Conservation (phyloP, 2,329 filamentous ascomycete genomes). For the Fusarium falciforme region DNA sequence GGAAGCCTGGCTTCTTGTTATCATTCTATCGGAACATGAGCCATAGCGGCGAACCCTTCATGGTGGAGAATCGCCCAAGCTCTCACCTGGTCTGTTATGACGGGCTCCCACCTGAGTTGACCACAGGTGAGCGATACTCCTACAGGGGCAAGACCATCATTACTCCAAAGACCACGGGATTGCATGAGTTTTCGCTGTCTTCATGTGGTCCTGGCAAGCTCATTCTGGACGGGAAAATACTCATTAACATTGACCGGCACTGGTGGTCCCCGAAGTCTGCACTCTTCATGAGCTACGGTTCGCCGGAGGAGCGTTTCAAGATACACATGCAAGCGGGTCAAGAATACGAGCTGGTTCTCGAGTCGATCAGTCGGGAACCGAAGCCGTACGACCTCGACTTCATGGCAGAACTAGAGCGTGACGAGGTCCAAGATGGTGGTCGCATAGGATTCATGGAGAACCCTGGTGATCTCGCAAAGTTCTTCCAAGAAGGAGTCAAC, state of each 20-base stretch:
- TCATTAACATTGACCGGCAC: constrained; percentile 25
- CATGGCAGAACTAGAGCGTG: constrained; percentile 21
- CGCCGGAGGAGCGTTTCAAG: constrained; percentile 14
- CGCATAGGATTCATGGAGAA: constrained; percentile 30
- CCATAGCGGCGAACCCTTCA: constrained; percentile 21
- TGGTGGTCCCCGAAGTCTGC: constrained; percentile 33
- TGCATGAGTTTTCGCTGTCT: constrained; percentile 24
- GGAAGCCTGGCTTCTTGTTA: constrained; percentile 10
- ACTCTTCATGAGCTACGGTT: constrained; percentile 33
- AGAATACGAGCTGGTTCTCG: constrained; percentile 15
- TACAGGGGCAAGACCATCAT: constrained; percentile 17
- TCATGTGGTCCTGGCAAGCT: constrained; percentile 22
- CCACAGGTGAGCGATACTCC: constrained; percentile 28
- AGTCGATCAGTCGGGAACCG: constrained; percentile 24
- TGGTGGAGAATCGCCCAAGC: constrained; percentile 25
- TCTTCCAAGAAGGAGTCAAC: constrained; percentile 19
- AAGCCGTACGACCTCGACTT: constrained; percentile 26
- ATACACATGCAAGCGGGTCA: constrained; percentile 22
- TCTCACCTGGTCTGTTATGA: constrained; percentile 32
- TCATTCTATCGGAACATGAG: constrained; percentile 22
- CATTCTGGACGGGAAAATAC: constrained; percentile 14
- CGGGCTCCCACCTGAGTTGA: constrained; percentile 24
- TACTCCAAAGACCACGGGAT: constrained; percentile 16
- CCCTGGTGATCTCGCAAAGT: constrained; percentile 13
- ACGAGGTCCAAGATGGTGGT: constrained; percentile 30